phyloP scores from a whole-genome alignment of 495 filamentous ascomycete species.

The Lophiostoma macrostomum region DNA sequence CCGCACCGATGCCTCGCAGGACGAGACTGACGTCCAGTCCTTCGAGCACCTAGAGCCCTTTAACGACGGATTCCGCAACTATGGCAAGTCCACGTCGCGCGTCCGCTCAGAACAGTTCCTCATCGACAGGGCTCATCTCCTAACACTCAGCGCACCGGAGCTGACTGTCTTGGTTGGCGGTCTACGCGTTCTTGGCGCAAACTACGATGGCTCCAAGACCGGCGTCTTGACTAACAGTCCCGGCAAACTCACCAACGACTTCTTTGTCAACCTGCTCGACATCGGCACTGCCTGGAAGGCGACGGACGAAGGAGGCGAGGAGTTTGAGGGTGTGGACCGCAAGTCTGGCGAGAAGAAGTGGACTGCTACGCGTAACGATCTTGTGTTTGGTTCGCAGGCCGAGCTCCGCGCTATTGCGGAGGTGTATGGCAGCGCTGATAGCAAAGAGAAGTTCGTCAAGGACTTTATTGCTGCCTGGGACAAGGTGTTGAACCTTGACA shows the following conservation, averaged over 20 bases:
- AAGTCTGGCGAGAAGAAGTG: slow-evolving; percentile 66
- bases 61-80: slow-evolving; percentile 73
- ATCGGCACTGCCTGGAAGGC: slow-evolving; percentile 61
- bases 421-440: slow-evolving; percentile 57
- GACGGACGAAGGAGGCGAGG: slow-evolving; percentile 45
- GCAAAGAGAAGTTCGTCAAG: slow-evolving; percentile 59
- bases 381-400: slow-evolving; percentile 67
- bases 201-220: slow-evolving; percentile 60
- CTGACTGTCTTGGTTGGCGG: slow-evolving; percentile 65
- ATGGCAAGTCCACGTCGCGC: slow-evolving; percentile 56
- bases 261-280: slow-evolving; percentile 72
- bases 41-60: slow-evolving; percentile 60
- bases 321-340: slow-evolving; percentile 62
- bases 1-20: slow-evolving; percentile 49
- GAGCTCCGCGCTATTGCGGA: slow-evolving; percentile 68
- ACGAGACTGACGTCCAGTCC: slow-evolving; percentile 62
- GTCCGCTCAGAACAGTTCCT: slow-evolving; percentile 63
- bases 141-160: slow-evolving; percentile 65
- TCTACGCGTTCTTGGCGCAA: slow-evolving; percentile 61
- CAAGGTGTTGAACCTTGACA: slow-evolving; percentile 70
- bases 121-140: slow-evolving; percentile 63
- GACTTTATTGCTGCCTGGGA: slow-evolving; percentile 69
- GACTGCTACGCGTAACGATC: slow-evolving; percentile 64
- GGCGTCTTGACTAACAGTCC: slow-evolving; percentile 63
- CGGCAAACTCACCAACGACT: slow-evolving; percentile 69